These are phyloP conservation scores for Leucocoprinus leucothites DNA, from an alignment of 768 basidiomycete genomes.

Conservation along the genomic window DNA sequence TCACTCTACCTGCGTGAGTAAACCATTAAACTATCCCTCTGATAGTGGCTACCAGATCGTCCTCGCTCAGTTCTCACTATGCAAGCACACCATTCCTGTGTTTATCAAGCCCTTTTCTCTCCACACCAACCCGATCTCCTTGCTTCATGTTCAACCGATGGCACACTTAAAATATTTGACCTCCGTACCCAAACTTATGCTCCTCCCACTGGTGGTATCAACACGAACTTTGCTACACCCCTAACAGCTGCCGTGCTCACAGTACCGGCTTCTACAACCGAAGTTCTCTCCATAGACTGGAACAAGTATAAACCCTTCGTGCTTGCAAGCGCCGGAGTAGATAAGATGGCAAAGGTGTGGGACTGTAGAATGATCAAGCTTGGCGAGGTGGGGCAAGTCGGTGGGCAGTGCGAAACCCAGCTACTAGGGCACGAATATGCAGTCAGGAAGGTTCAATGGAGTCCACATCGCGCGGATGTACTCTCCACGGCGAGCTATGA, in stretches of 20 bases:
- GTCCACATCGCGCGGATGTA: slow-evolving; percentile 70
- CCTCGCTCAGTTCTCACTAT: slow-evolving; percentile 78
- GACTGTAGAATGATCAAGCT: slow-evolving; percentile 83
- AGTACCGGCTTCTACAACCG: slow-evolving; percentile 72
- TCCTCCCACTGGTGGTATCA: slow-evolving; percentile 36
- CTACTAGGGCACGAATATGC: slow-evolving; percentile 88
- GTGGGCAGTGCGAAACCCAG: slow-evolving; percentile 67
- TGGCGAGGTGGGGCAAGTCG: slow-evolving; percentile 53
- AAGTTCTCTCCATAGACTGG: slow-evolving; percentile 85
- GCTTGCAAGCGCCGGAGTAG: slow-evolving; percentile 77
- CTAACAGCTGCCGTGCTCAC: slow-evolving; percentile 71
- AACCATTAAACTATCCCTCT: slow-evolving; percentile 6
- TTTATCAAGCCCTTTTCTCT: slow-evolving; percentile 90
- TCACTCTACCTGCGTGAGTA: background rate
- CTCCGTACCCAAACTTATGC: slow-evolving; percentile 62
- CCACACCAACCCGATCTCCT: slow-evolving; percentile 84
- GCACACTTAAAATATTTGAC: slow-evolving; percentile 82
- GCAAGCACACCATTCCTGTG: slow-evolving; percentile 79
- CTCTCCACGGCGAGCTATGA: slow-evolving; percentile 79
- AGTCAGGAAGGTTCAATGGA: slow-evolving; percentile 86
- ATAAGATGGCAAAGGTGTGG: slow-evolving; percentile 75
- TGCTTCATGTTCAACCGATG: slow-evolving; percentile 85
- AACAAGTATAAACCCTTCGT: slow-evolving; percentile 85
- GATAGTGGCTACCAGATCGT: slow-evolving; percentile 84
- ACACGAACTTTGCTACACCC: slow-evolving; percentile 61